Evolutionary conservation across 225 moss, liverwort and hornwort genomes (phyloP), one percentile per base, ranked within the genome.

Genomic region (Physcomitrellopsis africana): DNA sequence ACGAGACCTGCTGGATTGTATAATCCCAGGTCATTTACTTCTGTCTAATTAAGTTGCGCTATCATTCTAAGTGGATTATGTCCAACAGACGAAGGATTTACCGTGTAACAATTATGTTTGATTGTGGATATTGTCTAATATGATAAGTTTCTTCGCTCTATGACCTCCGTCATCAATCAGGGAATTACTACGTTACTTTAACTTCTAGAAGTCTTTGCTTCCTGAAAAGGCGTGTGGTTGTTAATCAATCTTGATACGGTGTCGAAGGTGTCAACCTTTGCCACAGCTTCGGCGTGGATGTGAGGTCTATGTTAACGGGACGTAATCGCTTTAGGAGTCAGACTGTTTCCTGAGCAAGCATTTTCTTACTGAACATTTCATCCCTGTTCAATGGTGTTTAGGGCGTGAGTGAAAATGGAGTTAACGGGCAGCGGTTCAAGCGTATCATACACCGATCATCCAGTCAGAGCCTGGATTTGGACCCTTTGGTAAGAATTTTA

Each of bases 341-440:
- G 10, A 19, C 2, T 44, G 63, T 32, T 52, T 20, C 7, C 16
- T 3, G 42, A 51, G 22, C 42, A 10, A 10, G 18, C 11, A 22
- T 10, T 63, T 63, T 63, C 22, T 73, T 16, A 63, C 10, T 63
- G 37, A 22, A 41, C 51, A 23, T 7, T 51, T 37, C 54, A 54
- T 73, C 45, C 29, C 26, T 46, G 23, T 73, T 63, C 52, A 63
- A 5, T 12, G 23, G 42, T 76, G 65, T 71, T 72, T 72, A 81
- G 81, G 81, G 75, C 60, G 56, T 81, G 78, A 77, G 65, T 70
- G 84, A 84, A 20, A 74, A 77, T 74, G 66, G 69, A 69, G 61
- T 75, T 19, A 78, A 69, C 43, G 71, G 74, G 53, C 81, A 81
- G 69, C 81, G 84, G 70, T 84, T 84, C 74, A 84, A 73, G 81